phyloP scores from a whole-genome alignment of 805 yeast genomes.

The Blastobotrys mokoenaii region DNA sequence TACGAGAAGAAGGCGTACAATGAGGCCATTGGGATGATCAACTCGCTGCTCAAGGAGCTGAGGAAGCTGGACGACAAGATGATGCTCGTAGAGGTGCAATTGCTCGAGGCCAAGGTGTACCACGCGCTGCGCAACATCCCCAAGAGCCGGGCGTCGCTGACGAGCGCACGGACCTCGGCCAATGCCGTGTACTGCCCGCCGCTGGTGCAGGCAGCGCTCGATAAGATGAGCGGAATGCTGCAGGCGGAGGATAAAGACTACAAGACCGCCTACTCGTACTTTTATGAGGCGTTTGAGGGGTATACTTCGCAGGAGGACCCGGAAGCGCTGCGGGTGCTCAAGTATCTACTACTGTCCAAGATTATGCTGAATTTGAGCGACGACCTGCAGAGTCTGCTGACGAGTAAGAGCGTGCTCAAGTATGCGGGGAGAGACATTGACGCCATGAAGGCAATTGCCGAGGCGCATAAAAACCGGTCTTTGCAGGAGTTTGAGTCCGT shows the following conservation, averaged over 20 bases:
- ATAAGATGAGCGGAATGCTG: constrained; percentile 87
- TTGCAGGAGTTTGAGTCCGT: constrained; percentile 87
- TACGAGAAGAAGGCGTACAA: constrained; percentile 57
- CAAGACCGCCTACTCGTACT: constrained; percentile 91
- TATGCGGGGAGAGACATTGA: constrained; percentile 81
- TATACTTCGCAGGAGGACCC: constrained; percentile 51
- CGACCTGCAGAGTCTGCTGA: constrained; percentile 72
- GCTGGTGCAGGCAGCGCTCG: constrained; percentile 87
- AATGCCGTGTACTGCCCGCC: constrained; percentile 94
- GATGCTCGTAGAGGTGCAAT: constrained; percentile 89
- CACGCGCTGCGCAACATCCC: constrained; percentile 87
- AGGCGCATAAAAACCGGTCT: constrained; percentile 83
- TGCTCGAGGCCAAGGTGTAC: constrained; percentile 81
- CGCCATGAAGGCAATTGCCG: constrained; percentile 90
- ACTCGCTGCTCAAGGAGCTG: constrained; percentile 68
- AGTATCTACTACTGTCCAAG: constrained; percentile 87
- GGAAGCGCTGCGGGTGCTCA: constrained; percentile 65
- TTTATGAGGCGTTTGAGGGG: constrained; percentile 91
- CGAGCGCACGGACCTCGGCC: constrained; percentile 96
- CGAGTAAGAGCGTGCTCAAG: constrained; percentile 64
- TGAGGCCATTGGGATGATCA: constrained; percentile 65
- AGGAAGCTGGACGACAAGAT: constrained; percentile 93
- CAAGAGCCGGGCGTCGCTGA: constrained; percentile 83
- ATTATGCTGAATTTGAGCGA: constrained; percentile 84
- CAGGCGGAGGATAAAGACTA: constrained; percentile 97